Conservation (phyloP, 352 stramenopile species). For the Phytophthora ramorum region DNA sequence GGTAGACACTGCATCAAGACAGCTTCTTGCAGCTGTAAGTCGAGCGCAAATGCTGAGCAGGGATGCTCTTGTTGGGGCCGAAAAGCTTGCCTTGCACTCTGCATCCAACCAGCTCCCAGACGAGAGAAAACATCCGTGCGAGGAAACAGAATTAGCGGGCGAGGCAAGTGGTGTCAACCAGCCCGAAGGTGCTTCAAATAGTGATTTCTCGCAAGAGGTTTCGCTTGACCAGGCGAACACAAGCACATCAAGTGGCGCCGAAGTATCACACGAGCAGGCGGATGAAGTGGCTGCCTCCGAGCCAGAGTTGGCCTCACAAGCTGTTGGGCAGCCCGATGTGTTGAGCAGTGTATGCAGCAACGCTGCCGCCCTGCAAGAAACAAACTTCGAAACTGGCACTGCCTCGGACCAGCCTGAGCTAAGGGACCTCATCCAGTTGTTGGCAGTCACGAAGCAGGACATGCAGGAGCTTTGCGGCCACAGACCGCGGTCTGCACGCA, state of each 20-base stretch:
- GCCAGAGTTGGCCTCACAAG: neutral
- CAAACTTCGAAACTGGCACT: conserved; percentile 12
- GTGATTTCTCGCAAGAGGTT: neutral
- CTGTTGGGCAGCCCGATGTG: neutral
- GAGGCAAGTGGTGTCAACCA: conserved; percentile 2
- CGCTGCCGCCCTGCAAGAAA: neutral
- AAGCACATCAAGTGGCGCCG: neutral
- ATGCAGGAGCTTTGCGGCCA: conserved; percentile 59
- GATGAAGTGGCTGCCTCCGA: conserved; percentile 1
- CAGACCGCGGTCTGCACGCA: conserved; percentile 63
- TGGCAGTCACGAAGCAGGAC: conserved; percentile 56
- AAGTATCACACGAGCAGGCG: neutral
- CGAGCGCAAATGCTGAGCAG: conserved; percentile 41
- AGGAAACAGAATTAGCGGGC: neutral
- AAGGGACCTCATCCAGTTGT: conserved; percentile 68
- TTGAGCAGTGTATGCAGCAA: neutral
- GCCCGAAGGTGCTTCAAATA: neutral
- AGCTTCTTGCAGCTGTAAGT: conserved; percentile 36
- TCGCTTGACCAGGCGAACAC: neutral
- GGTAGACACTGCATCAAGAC: conserved; percentile 19
- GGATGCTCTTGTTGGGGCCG: conserved; percentile 37
- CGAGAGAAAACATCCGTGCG: conserved; percentile 25
- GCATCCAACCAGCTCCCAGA: conserved; percentile 45
- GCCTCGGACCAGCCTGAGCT: conserved; percentile 46
- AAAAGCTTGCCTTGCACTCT: conserved; percentile 55